These are phyloP conservation scores for Cyclotella atomus DNA, from an alignment of 108 stramenopile genomes.

Conservation along the genomic window DNA sequence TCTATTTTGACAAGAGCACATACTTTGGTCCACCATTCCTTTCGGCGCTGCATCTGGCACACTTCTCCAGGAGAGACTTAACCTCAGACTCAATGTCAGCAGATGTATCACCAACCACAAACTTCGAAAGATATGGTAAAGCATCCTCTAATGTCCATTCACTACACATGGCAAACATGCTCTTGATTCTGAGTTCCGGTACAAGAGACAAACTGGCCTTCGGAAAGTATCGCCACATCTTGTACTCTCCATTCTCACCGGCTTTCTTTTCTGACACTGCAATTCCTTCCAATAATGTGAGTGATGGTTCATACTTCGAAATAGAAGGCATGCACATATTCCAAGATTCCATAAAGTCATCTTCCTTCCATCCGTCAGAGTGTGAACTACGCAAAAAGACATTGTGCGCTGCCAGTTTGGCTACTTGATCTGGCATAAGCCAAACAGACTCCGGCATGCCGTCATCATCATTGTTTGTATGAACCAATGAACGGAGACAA, in stretches of 20 bases:
- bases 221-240: conserved; percentile 43
- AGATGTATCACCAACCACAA: conserved; percentile 5
- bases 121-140: conserved; percentile 33
- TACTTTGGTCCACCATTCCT: conserved; percentile 16
- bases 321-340: conserved; percentile 33
- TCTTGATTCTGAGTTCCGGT: conserved; percentile 20
- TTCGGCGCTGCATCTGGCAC: conserved; percentile 15
- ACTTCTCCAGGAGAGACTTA: conserved; percentile 4
- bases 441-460: conserved; percentile 29
- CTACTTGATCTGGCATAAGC: conserved; percentile 32
- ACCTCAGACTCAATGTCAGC: not conserved
- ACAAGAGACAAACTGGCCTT: conserved; percentile 24
- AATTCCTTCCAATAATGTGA: conserved; percentile 29
- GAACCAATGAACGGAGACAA: conserved; percentile 36
- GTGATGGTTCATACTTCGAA: conserved; percentile 22
- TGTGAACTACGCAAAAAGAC: conserved; percentile 23
- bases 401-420: conserved; percentile 37
- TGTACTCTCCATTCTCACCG: not conserved
- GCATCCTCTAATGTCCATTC: conserved; percentile 41
- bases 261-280: conserved; percentile 23
- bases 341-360: conserved; percentile 45
- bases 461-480: not conserved
- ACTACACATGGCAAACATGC: conserved; percentile 42
- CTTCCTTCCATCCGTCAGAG: conserved; percentile 21
- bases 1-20: conserved; percentile 10